Percentiles rank a stretch among this genome's conserved stretches.
phyloP scores from a whole-genome alignment of 306 rosid genomes.

The Cucumis melo region DNA sequence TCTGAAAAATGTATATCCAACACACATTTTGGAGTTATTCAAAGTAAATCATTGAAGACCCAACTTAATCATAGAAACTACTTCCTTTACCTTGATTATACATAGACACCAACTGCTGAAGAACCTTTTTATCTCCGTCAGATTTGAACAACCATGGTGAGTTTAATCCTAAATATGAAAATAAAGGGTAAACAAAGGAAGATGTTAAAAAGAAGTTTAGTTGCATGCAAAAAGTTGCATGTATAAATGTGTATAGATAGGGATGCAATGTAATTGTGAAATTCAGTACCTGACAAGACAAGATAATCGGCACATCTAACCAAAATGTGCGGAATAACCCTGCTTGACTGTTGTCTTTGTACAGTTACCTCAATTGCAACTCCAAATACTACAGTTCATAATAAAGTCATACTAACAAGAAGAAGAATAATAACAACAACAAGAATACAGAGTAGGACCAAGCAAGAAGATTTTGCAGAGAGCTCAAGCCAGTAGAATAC shows the following conservation, averaged over 20 bases:
- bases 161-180: slow-evolving; percentile 50
- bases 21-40: slow-evolving; percentile 2
- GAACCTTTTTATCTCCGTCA: slow-evolving; percentile 69
- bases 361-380: slow-evolving; percentile 73
- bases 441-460: not conserved
- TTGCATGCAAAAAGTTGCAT: not conserved
- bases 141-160: slow-evolving; percentile 61
- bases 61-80: not conserved
- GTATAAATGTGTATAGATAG: not conserved
- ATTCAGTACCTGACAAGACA: slow-evolving; percentile 60
- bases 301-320: slow-evolving; percentile 85
- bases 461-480: not conserved
- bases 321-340: slow-evolving; percentile 68
- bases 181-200: slow-evolving; percentile 5
- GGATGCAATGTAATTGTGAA: not conserved
- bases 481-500: not conserved
- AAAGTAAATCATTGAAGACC: slow-evolving; percentile 12
- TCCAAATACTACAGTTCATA: slow-evolving; percentile 62
- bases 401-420: not conserved
- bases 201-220: slow-evolving; percentile 1
- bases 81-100: slow-evolving; percentile 64
- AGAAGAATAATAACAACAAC: too few species aligned
- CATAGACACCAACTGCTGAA: slow-evolving; percentile 70
- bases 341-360: slow-evolving; percentile 64
- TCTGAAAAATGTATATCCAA: slow-evolving; percentile 24